Base-by-base conservation (phyloP, 805 yeast genomes). In the Kluyveromyces wickerhamii region DNA sequence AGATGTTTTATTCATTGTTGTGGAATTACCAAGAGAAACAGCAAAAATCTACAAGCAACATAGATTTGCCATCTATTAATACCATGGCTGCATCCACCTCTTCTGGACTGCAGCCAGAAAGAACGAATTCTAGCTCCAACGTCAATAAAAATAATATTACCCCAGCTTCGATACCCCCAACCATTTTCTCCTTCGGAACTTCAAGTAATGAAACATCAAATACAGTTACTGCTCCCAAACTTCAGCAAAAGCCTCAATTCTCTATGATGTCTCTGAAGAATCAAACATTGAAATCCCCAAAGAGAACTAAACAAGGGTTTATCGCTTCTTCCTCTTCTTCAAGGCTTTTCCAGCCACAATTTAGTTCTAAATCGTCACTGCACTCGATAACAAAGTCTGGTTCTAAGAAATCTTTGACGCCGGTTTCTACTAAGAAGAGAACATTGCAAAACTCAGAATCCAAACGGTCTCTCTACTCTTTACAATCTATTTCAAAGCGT, bases 1-100 rank as follows among this genome's bases (percentile, higher is more conserved):
- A 85, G 62, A 71, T 83, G 42, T 85, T 85, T 52, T 85, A 86
- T 58, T 78, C 81, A 44, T 59, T 86, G 32, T 63, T 85, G 40
- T 62, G 79, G 63, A 76, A 80, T 45, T 85, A 85, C 57, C 68
- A 94, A 44, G 79, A 79, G 46, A 84, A 79, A 37, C 89, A 81
- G 29, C 32, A 22, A n/a, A 36, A 19, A 10, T 30, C 33, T 7
- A 14, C 16, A 19, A 10, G 10, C 5, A 26, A 26, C n/a, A 19
- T 14, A 10, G 6, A 7, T 6, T 7, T 16, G 5, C 29, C 29
- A 6, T 17, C 16, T 14, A 5, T n/a, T 26, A 14, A 11, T 11
- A 5, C 16, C 11, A 5, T 8, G n/a, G 10, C 29, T 5, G 17
- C 17, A n/a, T 26, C 29, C 18, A n/a, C 29, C 10, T 9, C 29